A percentile compares a stretch with the other conserved stretches of the same genome.
Conservation (phyloP, 306 rosid species). For the Malus asiatica region DNA sequence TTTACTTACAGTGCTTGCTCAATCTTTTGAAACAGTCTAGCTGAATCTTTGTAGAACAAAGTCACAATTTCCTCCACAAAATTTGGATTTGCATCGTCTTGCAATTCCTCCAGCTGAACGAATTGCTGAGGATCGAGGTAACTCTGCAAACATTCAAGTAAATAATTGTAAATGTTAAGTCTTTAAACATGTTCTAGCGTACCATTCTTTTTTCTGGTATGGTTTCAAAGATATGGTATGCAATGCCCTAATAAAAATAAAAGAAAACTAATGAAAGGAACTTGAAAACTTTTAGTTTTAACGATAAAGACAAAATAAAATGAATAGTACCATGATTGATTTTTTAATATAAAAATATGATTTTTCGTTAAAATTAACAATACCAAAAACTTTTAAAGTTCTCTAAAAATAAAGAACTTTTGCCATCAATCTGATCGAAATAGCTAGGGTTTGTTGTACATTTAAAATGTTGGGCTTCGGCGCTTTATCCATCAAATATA, state of each 20-base stretch:
- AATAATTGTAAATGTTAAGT: not conserved
- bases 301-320: too few relatives aligned
- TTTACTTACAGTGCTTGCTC: constrained; percentile 55
- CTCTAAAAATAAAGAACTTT: too few relatives aligned
- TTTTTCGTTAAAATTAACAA: too few relatives aligned
- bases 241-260: too few relatives aligned
- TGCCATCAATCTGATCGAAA: not conserved
- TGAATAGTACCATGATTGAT: too few relatives aligned
- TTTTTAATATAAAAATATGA: too few relatives aligned
- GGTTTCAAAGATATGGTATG: not conserved
- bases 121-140: constrained; percentile 72
- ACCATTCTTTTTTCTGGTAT: not conserved
- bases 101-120: constrained; percentile 68
- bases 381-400: rapidly evolving
- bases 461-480: not conserved
- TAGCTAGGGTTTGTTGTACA: not conserved
- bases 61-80: constrained; percentile 77
- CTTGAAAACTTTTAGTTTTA: too few relatives aligned
- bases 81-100: constrained; percentile 63
- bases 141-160: constrained; percentile 31
- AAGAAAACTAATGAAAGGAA: rapidly evolving
- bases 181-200: not conserved
- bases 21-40: constrained; percentile 47
- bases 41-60: constrained; percentile 55
- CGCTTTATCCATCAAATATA: not conserved